A percentile compares a stretch with the other conserved stretches of the same genome.
phyloP scores from a whole-genome alignment of 73 alveolate species.

The Paraurostyla sp. region DNA sequence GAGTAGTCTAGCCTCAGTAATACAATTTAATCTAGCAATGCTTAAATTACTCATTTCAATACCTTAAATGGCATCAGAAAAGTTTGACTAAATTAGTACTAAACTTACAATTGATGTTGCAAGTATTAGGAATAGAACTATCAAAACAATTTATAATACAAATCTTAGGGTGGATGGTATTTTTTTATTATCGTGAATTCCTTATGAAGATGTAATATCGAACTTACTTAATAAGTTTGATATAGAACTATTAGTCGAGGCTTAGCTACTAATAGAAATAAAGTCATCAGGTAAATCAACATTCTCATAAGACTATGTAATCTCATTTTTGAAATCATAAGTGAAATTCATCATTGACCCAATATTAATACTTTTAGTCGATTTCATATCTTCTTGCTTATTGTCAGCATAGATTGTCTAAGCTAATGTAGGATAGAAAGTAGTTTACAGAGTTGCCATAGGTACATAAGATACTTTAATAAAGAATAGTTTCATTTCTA shows the following conservation, averaged over 20 bases:
- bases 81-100: neutral
- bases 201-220: neutral
- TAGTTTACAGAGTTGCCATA: no score
- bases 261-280: constrained; percentile 3
- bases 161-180: constrained; percentile 13
- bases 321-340: neutral
- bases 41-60: constrained; percentile 30
- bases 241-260: constrained; percentile 14
- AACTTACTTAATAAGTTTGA: neutral
- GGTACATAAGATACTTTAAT: neutral
- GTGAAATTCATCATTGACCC: neutral
- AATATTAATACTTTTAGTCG: neutral
- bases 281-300: neutral
- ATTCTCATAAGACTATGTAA: neutral
- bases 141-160: neutral
- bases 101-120: constrained; percentile 17
- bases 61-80: constrained; percentile 9
- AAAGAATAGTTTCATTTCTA: no score
- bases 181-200: neutral
- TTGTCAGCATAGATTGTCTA: neutral
- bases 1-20: neutral
- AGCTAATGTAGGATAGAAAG: neutral
- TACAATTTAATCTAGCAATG: neutral
- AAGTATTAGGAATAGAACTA: neutral
- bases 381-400: neutral